Base-by-base conservation (phyloP, 805 yeast species). In the Suhomyces emberorum region DNA sequence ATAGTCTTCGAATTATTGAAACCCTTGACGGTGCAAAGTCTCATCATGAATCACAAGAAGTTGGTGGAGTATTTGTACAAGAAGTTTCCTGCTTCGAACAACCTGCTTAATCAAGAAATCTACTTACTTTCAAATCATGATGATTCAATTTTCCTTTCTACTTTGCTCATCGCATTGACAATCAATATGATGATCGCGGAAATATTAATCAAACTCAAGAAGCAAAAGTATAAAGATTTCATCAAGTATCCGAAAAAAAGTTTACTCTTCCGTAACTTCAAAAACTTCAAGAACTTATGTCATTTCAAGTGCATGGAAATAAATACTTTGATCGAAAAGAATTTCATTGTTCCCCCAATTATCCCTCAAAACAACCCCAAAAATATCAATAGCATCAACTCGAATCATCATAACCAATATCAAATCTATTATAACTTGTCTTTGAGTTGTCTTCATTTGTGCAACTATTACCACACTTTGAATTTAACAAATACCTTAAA, bases 391-490 rank as follows among this genome's bases (percentile, higher is more conserved):
- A 40, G 37, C 34, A 17, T 29, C 23, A 37, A 32, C 34, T 37
- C 25, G 43, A 45, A 39, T 48, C 47, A 42, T 21, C 29, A 45
- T 27, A 52, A 51, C 37, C 51, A 54, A 9, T 47, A 49, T 35
- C 61, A 58, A 34, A 49, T 60, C 22, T 57, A 55, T 37, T 63
- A 61, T 41, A 59, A 61, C 35, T 48, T 54, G 28, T 51, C 65
- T 10, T 34, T 62, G 14, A 37, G 54, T 15, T 51, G 51, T 17
- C 26, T 60, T 4, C 62, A 63, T 38, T 42, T 61, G 39, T 59
- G 54, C 36, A 51, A 55, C 38, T 63, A 61, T 41, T 52, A 56
- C 38, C 63, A 56, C 33, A 53, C 51, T 16, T 49, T 55, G 37
- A 59, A 55, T 34, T 39, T 57, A 22, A 55, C 58, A 24, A 52